phyloP scores from a whole-genome alignment of 2,329 filamentous ascomycete genomes.

The Paraconiothyrium sp. region DNA sequence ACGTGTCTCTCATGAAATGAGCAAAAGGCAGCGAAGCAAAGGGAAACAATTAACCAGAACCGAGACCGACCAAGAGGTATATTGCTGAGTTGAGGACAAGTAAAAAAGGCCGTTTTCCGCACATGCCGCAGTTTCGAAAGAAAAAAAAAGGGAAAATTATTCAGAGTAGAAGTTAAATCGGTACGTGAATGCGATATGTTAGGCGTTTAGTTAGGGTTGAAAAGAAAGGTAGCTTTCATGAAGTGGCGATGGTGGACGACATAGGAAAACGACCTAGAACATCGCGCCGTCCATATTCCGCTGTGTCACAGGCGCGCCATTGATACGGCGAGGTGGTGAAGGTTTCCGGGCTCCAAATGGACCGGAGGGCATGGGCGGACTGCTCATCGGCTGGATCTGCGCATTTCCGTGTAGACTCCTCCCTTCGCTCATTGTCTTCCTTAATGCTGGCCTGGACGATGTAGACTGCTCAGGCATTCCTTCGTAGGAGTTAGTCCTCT shows the following conservation, averaged over 20 bases:
- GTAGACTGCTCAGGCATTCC: conserved; percentile 49
- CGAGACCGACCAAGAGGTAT: conserved; percentile 40
- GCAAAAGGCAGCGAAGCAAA: conserved; percentile 14
- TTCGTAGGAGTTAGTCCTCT: conserved; percentile 57
- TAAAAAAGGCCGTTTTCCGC: conserved; percentile 29
- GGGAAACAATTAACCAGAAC: conserved; percentile 22
- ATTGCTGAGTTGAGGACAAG: conserved; percentile 35
- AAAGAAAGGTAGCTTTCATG: conserved; percentile 20
- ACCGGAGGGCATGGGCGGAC: conserved; percentile 40
- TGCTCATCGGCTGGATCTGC: conserved; percentile 26
- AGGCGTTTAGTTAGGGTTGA: conserved; percentile 21
- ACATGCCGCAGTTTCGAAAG: conserved; percentile 14
- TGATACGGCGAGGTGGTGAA: conserved; percentile 42
- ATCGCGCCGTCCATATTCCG: conserved; percentile 47
- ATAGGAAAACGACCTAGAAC: conserved; percentile 34
- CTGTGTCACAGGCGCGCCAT: conserved; percentile 31
- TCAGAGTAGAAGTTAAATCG: conserved; percentile 21
- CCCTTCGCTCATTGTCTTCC: conserved; percentile 62
- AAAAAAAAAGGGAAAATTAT: conserved; percentile 21
- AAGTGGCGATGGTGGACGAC: conserved; percentile 10
- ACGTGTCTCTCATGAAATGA: conserved; percentile 28
- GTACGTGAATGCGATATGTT: conserved; percentile 8
- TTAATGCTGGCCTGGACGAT: conserved; percentile 52
- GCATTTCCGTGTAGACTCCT: conserved; percentile 56
- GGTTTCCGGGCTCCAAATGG: conserved; percentile 38